Base-by-base conservation (phyloP, 129 eudicot genomes). In the Artemisia argyi region DNA sequence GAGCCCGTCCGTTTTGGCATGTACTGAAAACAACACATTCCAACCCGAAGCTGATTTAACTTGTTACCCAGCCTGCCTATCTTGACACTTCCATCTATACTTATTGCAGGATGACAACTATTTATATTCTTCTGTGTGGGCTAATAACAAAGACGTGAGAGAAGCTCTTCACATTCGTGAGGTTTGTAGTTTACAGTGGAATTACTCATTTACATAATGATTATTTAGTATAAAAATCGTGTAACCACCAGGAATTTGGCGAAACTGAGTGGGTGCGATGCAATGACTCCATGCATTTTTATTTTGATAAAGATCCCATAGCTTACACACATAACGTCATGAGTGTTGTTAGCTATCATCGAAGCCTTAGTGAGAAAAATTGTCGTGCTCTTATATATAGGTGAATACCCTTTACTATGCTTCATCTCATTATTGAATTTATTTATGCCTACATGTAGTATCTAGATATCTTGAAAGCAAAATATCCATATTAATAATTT, bases 371-470 rank as follows among this genome's bases (percentile, higher is more conserved):
- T 57, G 9, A 59, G 59, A 30, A 67, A 58, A 68, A 59, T 3
- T 76, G 61, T 0, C 67, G 62, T 58, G 75, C 80, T 76, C 80
- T 76, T 67, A 22, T 76, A 67, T 76, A 68, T 30, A 76, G 80
- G 80, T 61, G 24, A 65, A 58, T 54, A 35, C 46, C 5, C 15
- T 42, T 24, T 19, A 39, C 17, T 19, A 4, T 50, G 28, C 12
- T 46, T 4, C 60, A 30, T 4, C 22, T 17, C 17, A 3, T 18
- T 18, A 5, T 6, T 10, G 62, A 24, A 5, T 17, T 16, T 17
- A 57, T 7, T 7, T 2, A 20, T 9, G 3, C 10, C 3, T 62
- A 62, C n/a, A 28, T 24, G 46, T 62, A 7, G 51, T 7, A 35
- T 64, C 0, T 9, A 35, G 15, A 61, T 30, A 47, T 61, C 10